Evolutionary conservation across 139 green algal genomes (phyloP).

Genomic region (Closterium sp.): DNA sequence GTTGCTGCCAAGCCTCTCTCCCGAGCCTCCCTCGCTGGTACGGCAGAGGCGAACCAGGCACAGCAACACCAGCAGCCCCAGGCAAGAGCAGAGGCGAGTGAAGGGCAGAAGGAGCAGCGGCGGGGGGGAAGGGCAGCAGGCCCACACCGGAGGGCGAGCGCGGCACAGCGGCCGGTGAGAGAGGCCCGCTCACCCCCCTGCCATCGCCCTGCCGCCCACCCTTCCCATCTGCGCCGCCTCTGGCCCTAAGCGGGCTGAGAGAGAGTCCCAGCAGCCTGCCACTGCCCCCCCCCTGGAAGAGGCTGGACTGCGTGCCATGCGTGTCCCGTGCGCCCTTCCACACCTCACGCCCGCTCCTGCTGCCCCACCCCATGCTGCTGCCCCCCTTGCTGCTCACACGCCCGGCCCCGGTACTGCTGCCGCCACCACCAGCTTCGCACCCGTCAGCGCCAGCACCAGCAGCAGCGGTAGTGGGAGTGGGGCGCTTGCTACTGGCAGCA

Average conservation of each 20-base stretch:
- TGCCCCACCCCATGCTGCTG: not conserved
- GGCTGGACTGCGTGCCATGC: not conserved
- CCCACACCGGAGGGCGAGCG: not conserved
- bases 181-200: not conserved
- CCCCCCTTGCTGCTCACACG: not conserved
- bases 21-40: not conserved
- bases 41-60: not conserved
- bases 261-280: not conserved
- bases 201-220: not conserved
- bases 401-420: no score
- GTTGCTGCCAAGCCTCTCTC: not conserved
- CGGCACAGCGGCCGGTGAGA: not conserved
- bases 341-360: not conserved
- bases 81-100: not conserved
- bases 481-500: not conserved
- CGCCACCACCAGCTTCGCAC: no score
- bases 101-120: not conserved
- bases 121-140: not conserved
- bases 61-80: not conserved
- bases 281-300: not conserved
- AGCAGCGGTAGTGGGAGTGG: no score
- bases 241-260: not conserved
- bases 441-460: no score
- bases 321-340: not conserved
- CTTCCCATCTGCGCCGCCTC: not conserved